Conservation (phyloP, 805 yeast species). For the Cyberlindnera maritima region DNA sequence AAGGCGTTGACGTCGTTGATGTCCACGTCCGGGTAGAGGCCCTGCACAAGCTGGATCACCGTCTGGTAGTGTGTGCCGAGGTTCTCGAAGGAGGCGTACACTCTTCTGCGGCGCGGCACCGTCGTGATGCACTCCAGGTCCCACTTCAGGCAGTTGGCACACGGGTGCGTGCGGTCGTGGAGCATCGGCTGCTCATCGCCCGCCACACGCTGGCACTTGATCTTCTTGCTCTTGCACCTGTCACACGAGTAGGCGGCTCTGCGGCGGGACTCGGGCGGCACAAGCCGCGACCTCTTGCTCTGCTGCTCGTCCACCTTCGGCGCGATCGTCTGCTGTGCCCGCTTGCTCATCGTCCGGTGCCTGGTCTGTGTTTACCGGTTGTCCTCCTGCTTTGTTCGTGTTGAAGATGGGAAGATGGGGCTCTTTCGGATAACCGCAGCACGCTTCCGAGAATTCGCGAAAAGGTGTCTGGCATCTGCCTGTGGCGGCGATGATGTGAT, state of each 20-base stretch:
- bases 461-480: no score
- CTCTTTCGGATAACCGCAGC: conserved; percentile 5
- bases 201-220: conserved; percentile 38
- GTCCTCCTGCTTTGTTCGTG: no score
- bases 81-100: conserved; percentile 41
- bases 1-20: conserved; percentile 41
- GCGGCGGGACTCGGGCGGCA: conserved; percentile 36
- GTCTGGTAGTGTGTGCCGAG: conserved; percentile 43
- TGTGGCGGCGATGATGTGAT: no score
- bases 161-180: conserved; percentile 36
- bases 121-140: conserved; percentile 40
- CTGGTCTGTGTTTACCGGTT: no score
- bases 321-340: conserved; percentile 5
- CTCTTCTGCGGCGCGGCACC: conserved; percentile 40
- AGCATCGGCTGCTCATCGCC: conserved; percentile 24
- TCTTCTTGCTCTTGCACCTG: conserved; percentile 42
- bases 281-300: conserved; percentile 32
- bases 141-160: conserved; percentile 36
- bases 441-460: conserved; percentile 6
- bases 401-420: not conserved
- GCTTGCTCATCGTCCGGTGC: not conserved
- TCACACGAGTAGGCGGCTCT: conserved; percentile 46
- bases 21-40: conserved; percentile 44
- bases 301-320: conserved; percentile 3
- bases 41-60: conserved; percentile 36